Evolutionary conservation across 176 grass and related monocot genomes (phyloP).

Genomic region (Zoysia japonica): DNA sequence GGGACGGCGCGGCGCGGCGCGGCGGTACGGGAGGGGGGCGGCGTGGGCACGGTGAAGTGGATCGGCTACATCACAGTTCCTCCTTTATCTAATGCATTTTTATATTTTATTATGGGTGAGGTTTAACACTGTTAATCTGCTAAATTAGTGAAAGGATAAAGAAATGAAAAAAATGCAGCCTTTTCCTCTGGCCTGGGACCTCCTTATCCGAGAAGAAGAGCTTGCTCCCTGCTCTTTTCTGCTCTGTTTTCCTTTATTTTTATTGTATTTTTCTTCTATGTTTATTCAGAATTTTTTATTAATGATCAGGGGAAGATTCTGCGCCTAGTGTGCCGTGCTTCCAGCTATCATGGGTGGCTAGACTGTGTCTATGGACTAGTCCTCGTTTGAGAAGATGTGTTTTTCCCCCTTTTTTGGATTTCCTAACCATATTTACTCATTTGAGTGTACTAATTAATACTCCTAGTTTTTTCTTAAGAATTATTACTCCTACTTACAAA

Average conservation of each 20-base stretch:
- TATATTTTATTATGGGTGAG: too few relatives aligned
- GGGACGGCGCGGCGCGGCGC: too few relatives aligned
- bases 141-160: too few relatives aligned
- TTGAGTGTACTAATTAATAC: background rate
- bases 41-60: too few relatives aligned
- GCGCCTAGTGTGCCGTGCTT: conserved; percentile 21
- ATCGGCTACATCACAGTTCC: too few relatives aligned
- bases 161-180: conserved; percentile 14
- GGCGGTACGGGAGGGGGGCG: too few relatives aligned
- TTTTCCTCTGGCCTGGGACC: conserved; percentile 27
- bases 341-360: background rate
- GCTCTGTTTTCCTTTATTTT: conserved; percentile 4
- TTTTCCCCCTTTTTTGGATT: background rate
- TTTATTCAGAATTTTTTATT: conserved; percentile 29
- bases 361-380: conserved; percentile 5
- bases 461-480: too few relatives aligned
- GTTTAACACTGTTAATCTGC: too few relatives aligned
- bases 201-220: conserved; percentile 44
- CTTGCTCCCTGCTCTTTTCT: conserved; percentile 29
- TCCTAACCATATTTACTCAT: background rate
- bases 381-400: background rate
- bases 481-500: background rate
- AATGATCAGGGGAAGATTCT: conserved; percentile 28
- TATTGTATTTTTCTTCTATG: background rate
- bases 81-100: too few relatives aligned